Evolutionary conservation across 1,284 basidiomycete genomes (phyloP).

Genomic region (Malassezia restricta): DNA sequence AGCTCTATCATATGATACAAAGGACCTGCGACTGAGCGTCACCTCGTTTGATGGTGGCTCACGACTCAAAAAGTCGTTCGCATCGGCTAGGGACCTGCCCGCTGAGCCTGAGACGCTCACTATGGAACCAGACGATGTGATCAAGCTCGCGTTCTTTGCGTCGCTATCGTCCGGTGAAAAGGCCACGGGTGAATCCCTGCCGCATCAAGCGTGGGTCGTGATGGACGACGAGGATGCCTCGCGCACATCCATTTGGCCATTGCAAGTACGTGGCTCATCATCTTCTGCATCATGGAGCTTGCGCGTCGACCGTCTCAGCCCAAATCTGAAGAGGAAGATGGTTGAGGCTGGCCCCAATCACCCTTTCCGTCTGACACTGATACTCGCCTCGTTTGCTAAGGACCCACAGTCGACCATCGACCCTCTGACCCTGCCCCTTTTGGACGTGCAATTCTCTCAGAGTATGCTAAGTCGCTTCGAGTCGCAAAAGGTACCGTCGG

Average conservation of each 20-base stretch:
- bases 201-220: constrained; percentile 14
- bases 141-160: constrained; percentile 2
- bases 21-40: constrained; percentile 2
- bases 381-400: constrained; percentile 7
- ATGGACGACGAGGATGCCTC: neutral
- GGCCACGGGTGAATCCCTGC: neutral
- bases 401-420: neutral
- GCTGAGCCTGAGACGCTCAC: neutral
- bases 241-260: constrained; percentile 7
- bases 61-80: constrained; percentile 1
- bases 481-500: neutral
- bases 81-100: neutral
- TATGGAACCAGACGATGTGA: constrained; percentile 11
- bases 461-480: neutral
- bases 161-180: neutral
- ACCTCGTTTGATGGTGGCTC: constrained; percentile 12
- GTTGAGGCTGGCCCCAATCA: neutral
- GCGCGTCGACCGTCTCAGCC: constrained; percentile 11
- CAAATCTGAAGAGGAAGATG: neutral
- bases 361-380: neutral
- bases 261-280: constrained; percentile 4
- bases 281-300: constrained; percentile 7
- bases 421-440: neutral
- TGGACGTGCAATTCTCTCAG: constrained; percentile 2
- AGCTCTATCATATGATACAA: constrained; percentile 4